A percentile compares a stretch with the other conserved stretches of the same genome.
These are phyloP conservation scores for Albugo candida DNA, from an alignment of 352 stramenopile species.

Conservation along the genomic window DNA sequence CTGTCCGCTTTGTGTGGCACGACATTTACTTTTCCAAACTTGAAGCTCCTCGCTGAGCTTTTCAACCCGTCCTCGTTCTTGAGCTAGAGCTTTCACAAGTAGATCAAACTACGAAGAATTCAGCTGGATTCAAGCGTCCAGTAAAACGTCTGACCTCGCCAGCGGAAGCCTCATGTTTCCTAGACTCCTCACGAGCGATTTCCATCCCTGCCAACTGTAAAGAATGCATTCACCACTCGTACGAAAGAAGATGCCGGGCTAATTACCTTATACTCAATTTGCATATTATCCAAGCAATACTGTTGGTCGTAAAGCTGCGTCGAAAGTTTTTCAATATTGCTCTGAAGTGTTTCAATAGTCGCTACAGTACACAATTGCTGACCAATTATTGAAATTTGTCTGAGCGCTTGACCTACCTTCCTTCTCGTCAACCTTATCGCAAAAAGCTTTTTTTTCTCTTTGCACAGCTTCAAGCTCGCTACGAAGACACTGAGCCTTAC, in stretches of 20 bases:
- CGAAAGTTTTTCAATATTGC: constrained; percentile 18
- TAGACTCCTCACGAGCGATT: too few species aligned
- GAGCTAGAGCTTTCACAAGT: constrained; percentile 6
- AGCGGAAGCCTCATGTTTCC: constrained; percentile 6
- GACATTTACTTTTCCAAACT: background rate
- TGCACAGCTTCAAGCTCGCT: too few species aligned
- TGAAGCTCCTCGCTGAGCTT: constrained; percentile 3
- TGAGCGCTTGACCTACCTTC: too few species aligned
- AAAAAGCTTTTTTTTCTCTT: too few species aligned
- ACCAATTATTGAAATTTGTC: too few species aligned
- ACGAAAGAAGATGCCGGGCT: background rate
- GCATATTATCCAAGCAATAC: constrained; percentile 30
- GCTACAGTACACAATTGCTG: constrained; percentile 4
- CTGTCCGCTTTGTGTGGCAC: too few species aligned
- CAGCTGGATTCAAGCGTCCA: background rate
- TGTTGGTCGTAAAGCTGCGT: constrained; percentile 46
- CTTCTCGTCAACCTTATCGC: too few species aligned
- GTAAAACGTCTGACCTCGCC: constrained; percentile 16
- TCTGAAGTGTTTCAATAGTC: constrained; percentile 18
- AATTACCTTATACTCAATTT: constrained; percentile 15
- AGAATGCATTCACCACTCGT: background rate
- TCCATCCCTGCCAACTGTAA: too few species aligned
- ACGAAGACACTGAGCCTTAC: constrained; percentile 1
- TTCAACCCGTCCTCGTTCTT: constrained; percentile 3
- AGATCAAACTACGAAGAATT: constrained; percentile 6